phyloP scores from a whole-genome alignment of 2,329 filamentous ascomycete species.

The Cercospora berteroae region DNA sequence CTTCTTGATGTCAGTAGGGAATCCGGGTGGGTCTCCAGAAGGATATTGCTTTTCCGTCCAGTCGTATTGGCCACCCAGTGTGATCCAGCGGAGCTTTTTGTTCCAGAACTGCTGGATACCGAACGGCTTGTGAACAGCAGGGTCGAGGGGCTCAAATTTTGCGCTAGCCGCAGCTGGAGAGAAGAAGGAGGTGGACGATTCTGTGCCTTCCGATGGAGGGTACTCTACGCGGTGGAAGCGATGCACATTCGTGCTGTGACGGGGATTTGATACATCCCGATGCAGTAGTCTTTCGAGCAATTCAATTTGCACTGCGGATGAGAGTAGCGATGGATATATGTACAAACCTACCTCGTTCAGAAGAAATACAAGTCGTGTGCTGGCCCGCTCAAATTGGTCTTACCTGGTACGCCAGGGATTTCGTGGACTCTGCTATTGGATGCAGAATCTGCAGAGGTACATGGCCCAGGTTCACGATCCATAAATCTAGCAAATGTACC shows the following conservation, averaged over 20 bases:
- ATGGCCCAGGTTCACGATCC: not conserved
- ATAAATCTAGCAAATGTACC: constrained; percentile 25
- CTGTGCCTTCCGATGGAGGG: constrained; percentile 36
- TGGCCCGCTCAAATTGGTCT: constrained; percentile 22
- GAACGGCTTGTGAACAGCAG: constrained; percentile 71
- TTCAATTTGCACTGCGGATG: constrained; percentile 63
- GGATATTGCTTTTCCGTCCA: constrained; percentile 89
- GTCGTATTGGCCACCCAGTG: constrained; percentile 92
- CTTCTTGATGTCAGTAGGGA: constrained; percentile 68
- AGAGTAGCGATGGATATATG: constrained; percentile 72
- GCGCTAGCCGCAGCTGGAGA: constrained; percentile 43
- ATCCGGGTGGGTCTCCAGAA: constrained; percentile 61
- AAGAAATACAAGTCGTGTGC: constrained; percentile 12
- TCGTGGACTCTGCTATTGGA: constrained; percentile 47
- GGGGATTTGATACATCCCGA: constrained; percentile 68
- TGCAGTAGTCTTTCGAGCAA: constrained; percentile 75
- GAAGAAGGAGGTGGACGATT: constrained; percentile 53
- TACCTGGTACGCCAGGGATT: constrained; percentile 68
- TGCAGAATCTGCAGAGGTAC: not conserved
- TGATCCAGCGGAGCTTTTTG: constrained; percentile 87
- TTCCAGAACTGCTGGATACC: constrained; percentile 67
- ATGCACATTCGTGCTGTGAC: constrained; percentile 87
- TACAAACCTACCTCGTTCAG: constrained; percentile 60
- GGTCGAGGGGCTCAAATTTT: constrained; percentile 61
- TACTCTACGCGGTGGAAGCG: constrained; percentile 74